A percentile compares a stretch with the other conserved stretches of the same genome.
These are phyloP conservation scores for Pinus taeda DNA, from an alignment of 75 land plant species.

Conservation along the genomic window DNA sequence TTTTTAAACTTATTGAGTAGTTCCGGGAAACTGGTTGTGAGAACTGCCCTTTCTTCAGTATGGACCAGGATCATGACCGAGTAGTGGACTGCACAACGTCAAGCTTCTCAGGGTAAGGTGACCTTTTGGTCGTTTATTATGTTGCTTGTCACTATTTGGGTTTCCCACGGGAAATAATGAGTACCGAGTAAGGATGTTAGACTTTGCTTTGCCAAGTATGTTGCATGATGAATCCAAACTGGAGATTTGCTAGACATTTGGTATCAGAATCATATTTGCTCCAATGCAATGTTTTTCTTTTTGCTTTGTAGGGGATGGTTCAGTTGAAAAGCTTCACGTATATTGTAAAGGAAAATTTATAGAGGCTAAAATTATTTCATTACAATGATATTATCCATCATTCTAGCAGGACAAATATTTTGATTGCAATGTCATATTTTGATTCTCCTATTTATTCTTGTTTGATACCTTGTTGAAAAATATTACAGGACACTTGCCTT, in stretches of 20 bases:
- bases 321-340: background rate
- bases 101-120: slow-evolving; percentile 79
- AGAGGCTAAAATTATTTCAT: background rate
- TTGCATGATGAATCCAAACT: background rate
- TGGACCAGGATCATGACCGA: slow-evolving; percentile 79
- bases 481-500: too few relatives aligned
- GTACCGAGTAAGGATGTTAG: background rate
- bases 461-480: background rate
- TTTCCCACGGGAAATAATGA: background rate
- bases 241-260: background rate
- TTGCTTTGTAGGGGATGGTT: background rate
- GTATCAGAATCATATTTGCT: background rate
- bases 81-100: slow-evolving; percentile 89
- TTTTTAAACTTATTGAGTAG: slow-evolving; percentile 27
- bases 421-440: background rate
- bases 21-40: slow-evolving; percentile 88
- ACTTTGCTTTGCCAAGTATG: background rate
- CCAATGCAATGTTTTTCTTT: background rate
- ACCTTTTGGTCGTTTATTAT: background rate
- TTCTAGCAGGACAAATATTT: background rate
- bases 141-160: background rate
- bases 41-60: slow-evolving; percentile 83
- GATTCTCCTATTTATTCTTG: background rate
- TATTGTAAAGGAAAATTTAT: background rate
- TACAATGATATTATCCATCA: background rate